Conservation (phyloP, 345 rosid species). For the rapeseed (Brassica napus) region DNA sequence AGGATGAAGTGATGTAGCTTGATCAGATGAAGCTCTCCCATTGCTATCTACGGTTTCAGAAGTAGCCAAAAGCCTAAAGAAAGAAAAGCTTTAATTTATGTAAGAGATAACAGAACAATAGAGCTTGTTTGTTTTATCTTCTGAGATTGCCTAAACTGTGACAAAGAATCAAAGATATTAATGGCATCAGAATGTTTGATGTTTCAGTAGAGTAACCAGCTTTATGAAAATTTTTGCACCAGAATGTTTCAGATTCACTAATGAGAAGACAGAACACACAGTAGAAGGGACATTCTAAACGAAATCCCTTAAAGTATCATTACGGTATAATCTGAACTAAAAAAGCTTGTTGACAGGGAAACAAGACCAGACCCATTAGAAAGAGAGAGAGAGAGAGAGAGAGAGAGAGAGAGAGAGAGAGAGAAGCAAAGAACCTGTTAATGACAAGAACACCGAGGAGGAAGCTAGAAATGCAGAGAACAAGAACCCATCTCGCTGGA, state of each 20-base stretch:
- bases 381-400: too few relatives aligned
- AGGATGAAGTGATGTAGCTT: slow-evolving; percentile 48
- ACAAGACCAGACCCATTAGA: not conserved
- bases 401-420: too few relatives aligned
- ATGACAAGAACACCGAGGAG: slow-evolving; percentile 56
- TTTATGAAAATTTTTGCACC: slow-evolving; percentile 14
- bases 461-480: slow-evolving; percentile 68
- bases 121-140: not conserved
- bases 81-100: not conserved
- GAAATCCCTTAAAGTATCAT: slow-evolving; percentile 12
- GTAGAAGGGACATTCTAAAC: slow-evolving; percentile 4
- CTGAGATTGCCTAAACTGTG: not conserved
- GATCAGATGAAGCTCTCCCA: slow-evolving; percentile 43
- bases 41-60: slow-evolving; percentile 48
- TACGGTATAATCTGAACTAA: not conserved
- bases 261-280: slow-evolving; percentile 2
- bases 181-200: not conserved
- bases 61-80: slow-evolving; percentile 59
- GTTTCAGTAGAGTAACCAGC: not conserved
- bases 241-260: slow-evolving; percentile 33
- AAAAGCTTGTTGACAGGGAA: not conserved
- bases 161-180: slow-evolving; percentile 8
- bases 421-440: slow-evolving; percentile 31
- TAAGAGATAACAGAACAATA: not conserved
- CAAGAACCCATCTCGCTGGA: slow-evolving; percentile 56